phyloP scores from a whole-genome alignment of 768 basidiomycete species.

The Infundibulicybe gibba region DNA sequence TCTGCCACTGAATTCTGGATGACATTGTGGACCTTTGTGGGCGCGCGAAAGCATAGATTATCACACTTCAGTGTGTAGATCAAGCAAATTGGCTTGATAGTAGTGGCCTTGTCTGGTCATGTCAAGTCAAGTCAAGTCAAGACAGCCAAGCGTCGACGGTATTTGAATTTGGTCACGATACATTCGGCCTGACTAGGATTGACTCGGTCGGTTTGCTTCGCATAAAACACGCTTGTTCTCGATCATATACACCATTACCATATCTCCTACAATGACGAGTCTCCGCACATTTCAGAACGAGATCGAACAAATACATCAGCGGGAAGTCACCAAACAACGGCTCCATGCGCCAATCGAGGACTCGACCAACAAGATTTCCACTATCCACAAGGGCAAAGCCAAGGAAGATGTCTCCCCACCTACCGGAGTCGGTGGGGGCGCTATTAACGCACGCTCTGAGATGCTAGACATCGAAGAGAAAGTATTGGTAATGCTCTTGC shows the following conservation, averaged over 20 bases:
- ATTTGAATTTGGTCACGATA: too few species aligned
- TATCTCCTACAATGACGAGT: conserved; percentile 38
- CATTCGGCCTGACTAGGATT: neutral
- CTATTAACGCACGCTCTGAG: conserved; percentile 13
- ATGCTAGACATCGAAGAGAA: conserved; percentile 50
- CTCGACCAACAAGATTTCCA: too few species aligned
- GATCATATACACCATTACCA: neutral
- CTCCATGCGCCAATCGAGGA: conserved; percentile 21
- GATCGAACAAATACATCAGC: conserved; percentile 72
- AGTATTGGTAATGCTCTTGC: conserved; percentile 39
- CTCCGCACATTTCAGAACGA: conserved; percentile 67
- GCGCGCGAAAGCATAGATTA: too few species aligned
- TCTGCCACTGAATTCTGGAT: too few species aligned
- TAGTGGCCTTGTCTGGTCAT: neutral
- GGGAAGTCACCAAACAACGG: conserved; percentile 65
- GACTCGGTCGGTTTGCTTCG: neutral
- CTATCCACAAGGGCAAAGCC: neutral
- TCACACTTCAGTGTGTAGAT: too few species aligned
- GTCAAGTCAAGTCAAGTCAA: neutral
- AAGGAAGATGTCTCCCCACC: neutral
- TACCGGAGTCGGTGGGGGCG: conserved; percentile 3
- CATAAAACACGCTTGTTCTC: too few species aligned
- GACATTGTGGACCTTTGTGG: too few species aligned
- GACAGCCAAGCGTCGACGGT: too few species aligned
- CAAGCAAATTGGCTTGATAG: too few species aligned